Evolutionary conservation across 2,329 filamentous ascomycete species (phyloP).

Genomic region (Venturia nashicola): DNA sequence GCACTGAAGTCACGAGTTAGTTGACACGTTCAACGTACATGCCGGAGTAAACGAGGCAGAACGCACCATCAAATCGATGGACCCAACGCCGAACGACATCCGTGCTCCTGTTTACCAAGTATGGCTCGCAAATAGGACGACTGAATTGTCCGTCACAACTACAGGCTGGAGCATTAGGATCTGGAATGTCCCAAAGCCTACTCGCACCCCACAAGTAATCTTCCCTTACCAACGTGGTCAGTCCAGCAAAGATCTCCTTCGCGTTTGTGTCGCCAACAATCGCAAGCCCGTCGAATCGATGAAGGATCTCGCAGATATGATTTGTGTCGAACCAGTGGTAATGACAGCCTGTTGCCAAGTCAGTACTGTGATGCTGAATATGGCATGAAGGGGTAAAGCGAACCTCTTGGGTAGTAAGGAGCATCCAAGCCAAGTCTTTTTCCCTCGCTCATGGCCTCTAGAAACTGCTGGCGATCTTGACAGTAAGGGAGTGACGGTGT

Average conservation of each 20-base stretch:
- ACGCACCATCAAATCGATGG: neutral
- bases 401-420: neutral
- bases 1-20: neutral
- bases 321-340: neutral
- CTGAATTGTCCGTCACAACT: neutral
- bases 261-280: slow-evolving; percentile 31
- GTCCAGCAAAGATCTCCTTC: slow-evolving; percentile 29
- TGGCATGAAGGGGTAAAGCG: neutral
- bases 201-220: slow-evolving; percentile 26
- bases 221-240: slow-evolving; percentile 32
- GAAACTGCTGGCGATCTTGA: neutral
- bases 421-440: neutral
- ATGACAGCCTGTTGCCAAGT: neutral
- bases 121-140: neutral
- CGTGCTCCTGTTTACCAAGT: neutral
- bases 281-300: slow-evolving; percentile 20
- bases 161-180: neutral
- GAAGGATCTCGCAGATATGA: neutral
- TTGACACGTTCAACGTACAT: neutral
- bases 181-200: slow-evolving; percentile 5
- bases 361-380: neutral
- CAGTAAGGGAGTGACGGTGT: neutral
- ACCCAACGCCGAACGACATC: neutral
- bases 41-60: neutral
- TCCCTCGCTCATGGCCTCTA: neutral